phyloP scores from a whole-genome alignment of 2,329 filamentous ascomycete species.

The Rosellinia necatrix region DNA sequence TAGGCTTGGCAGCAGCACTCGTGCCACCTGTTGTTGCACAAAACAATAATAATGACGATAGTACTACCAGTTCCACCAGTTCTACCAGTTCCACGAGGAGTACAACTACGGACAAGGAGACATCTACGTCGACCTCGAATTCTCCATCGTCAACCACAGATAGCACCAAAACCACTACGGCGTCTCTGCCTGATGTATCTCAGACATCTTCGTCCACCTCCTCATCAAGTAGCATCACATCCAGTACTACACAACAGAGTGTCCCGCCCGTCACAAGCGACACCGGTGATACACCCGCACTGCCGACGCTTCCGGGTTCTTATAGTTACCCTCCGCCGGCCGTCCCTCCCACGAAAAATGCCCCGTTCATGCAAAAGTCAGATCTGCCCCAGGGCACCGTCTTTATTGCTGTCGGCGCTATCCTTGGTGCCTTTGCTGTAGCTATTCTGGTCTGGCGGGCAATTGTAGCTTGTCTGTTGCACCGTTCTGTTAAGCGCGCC shows the following conservation, averaged over 20 bases:
- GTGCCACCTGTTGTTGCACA: constrained; percentile 35
- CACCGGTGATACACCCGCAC: constrained; percentile 19
- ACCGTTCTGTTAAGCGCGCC: constrained; percentile 86
- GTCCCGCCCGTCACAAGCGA: constrained; percentile 23
- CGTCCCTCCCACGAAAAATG: constrained; percentile 81
- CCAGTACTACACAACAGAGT: constrained; percentile 23
- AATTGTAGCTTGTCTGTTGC: constrained; percentile 86
- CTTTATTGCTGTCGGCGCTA: constrained; percentile 91
- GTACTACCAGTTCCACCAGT: constrained; percentile 15
- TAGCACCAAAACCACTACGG: not conserved
- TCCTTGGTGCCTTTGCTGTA: constrained; percentile 80
- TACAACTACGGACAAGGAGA: too few species aligned
- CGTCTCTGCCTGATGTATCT: constrained; percentile 23
- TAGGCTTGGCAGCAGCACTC: constrained; percentile 31
- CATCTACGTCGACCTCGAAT: constrained; percentile 7
- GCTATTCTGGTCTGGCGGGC: constrained; percentile 87
- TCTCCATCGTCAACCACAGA: constrained; percentile 9
- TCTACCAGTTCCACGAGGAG: too few species aligned
- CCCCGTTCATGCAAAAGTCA: constrained; percentile 91
- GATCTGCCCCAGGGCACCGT: constrained; percentile 88
- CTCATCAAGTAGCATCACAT: constrained; percentile 14
- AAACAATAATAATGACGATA: constrained; percentile 17
- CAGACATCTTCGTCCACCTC: constrained; percentile 25
- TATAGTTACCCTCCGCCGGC: constrained; percentile 71
- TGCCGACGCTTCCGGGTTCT: constrained; percentile 61